phyloP scores from a whole-genome alignment of 2,329 filamentous ascomycete species.

The Cladosporium sp. region DNA sequence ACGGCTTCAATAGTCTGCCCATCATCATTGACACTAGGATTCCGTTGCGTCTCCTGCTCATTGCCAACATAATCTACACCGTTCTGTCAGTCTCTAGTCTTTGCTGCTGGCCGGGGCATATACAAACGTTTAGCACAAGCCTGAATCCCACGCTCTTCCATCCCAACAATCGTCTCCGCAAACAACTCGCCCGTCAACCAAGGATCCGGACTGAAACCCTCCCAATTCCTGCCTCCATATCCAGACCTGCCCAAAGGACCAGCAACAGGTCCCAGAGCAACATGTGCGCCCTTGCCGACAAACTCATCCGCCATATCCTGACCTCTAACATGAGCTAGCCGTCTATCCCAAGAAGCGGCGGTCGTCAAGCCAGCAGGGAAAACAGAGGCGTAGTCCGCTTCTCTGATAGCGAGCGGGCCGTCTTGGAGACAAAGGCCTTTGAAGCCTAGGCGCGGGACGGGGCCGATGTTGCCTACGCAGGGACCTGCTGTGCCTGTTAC shows the following conservation, averaged over 20 bases:
- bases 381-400: constrained; percentile 33
- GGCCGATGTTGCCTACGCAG: constrained; percentile 60
- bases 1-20: constrained; percentile 31
- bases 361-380: constrained; percentile 37
- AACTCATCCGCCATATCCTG: constrained; percentile 29
- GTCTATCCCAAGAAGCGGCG: constrained; percentile 36
- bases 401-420: constrained; percentile 37
- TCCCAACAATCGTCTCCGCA: constrained; percentile 39
- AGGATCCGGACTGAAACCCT: constrained; percentile 45
- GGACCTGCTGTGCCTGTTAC: constrained; percentile 24
- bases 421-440: constrained; percentile 36
- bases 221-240: constrained; percentile 26
- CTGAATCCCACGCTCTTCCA: constrained; percentile 39
- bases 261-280: constrained; percentile 50
- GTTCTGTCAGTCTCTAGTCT: constrained; percentile 62
- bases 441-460: constrained; percentile 28
- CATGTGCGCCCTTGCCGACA: constrained; percentile 44
- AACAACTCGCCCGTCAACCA: constrained; percentile 71
- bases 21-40: constrained; percentile 17
- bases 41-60: constrained; percentile 39
- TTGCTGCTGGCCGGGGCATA: constrained; percentile 20
- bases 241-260: constrained; percentile 30
- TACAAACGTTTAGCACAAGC: constrained; percentile 46
- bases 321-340: constrained; percentile 31
- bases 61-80: constrained; percentile 54